A percentile compares a stretch with the other conserved stretches of the same genome.
Conservation (phyloP, 306 rosid genomes). For the Nissolia schottii region DNA sequence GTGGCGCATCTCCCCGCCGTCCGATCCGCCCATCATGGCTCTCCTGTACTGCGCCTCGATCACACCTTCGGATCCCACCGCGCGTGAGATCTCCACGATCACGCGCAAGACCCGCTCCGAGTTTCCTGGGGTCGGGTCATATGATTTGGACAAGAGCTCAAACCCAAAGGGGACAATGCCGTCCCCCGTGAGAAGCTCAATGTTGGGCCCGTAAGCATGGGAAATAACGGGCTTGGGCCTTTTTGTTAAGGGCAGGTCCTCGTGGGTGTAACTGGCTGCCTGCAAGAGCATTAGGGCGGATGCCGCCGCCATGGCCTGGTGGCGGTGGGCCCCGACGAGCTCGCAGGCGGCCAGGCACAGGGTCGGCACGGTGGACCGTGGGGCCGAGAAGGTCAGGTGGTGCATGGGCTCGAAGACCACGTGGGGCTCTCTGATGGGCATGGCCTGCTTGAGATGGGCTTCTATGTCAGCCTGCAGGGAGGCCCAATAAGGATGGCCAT, state of each 20-base stretch:
- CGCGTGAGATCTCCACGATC: constrained; percentile 53
- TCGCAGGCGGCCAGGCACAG: constrained; percentile 69
- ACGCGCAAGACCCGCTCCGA: constrained; percentile 48
- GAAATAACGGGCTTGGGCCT: constrained; percentile 18
- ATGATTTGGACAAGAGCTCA: constrained; percentile 38
- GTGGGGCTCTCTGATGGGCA: constrained; percentile 48
- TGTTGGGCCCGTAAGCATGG: constrained; percentile 21
- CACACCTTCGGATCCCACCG: constrained; percentile 50
- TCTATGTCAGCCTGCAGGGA: constrained; percentile 50
- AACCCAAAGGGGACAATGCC: constrained; percentile 51
- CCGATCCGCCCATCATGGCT: not conserved
- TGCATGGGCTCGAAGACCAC: constrained; percentile 64
- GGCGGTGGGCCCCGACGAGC: constrained; percentile 49
- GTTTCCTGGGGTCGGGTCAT: constrained; percentile 14
- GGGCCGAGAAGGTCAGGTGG: constrained; percentile 38
- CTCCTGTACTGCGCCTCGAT: constrained; percentile 35
- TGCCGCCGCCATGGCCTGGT: constrained; percentile 59
- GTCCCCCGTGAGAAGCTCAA: constrained; percentile 49
- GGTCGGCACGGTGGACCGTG: constrained; percentile 51
- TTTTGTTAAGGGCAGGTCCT: constrained; percentile 37
- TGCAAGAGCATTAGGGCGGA: constrained; percentile 48
- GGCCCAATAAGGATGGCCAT: constrained; percentile 27
- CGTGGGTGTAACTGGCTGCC: constrained; percentile 33
- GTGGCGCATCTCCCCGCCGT: not conserved
- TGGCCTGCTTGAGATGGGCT: constrained; percentile 45